Evolutionary conservation across 805 yeast genomes (phyloP).

Genomic region (Maudiozyma turicensis): DNA sequence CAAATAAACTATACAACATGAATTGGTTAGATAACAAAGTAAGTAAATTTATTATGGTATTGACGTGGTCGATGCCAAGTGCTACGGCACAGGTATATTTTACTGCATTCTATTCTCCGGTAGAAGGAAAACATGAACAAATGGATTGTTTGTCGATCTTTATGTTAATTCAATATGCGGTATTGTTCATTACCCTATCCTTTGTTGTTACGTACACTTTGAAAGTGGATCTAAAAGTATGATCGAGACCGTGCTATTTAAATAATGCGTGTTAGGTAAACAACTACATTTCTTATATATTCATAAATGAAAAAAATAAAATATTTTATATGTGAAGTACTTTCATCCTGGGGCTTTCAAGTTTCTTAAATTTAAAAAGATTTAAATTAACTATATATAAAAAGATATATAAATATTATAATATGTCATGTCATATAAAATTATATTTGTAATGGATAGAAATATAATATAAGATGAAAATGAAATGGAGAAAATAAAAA

Average conservation of each 20-base stretch:
- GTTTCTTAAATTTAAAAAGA: background rate
- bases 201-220: slow-evolving; percentile 54
- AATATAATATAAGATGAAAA: background rate
- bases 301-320: no score
- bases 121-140: slow-evolving; percentile 42
- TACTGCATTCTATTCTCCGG: slow-evolving; percentile 83
- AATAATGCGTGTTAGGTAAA: no score
- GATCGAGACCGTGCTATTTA: no score
- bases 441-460: background rate
- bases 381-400: background rate
- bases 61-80: slow-evolving; percentile 74
- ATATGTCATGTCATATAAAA: slow-evolving; percentile 1
- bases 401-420: background rate
- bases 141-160: slow-evolving; percentile 74
- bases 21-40: slow-evolving; percentile 56
- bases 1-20: slow-evolving; percentile 45
- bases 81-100: slow-evolving; percentile 84
- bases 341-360: no score
- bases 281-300: no score
- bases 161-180: slow-evolving; percentile 56
- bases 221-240: slow-evolving; percentile 19
- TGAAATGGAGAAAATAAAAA: background rate
- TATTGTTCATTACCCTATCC: slow-evolving; percentile 60
- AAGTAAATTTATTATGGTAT: slow-evolving; percentile 61
- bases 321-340: no score